Base-by-base conservation (phyloP, 257 asterid genomes). In the Parsonsia alboflavescens region DNA sequence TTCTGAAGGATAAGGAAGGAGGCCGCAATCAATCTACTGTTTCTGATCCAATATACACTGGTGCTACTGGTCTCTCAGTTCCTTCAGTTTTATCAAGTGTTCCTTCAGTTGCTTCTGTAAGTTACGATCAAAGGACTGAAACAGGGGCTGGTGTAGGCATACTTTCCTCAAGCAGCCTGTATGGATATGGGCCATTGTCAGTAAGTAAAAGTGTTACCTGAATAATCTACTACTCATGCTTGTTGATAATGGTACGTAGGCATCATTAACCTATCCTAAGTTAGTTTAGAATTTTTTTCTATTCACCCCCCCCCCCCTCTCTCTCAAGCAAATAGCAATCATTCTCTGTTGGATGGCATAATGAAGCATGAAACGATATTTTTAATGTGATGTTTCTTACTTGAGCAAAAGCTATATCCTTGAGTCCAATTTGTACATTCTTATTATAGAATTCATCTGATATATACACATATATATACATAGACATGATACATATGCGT, bases 121-220 rank as follows among this genome's bases (percentile, higher is more conserved):
- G 85, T 72, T 90, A 88, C 80, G 97, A 92, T 64, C 91, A 76
- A 24, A 89, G 99, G 84, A 75, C 83, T 75, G 97, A 90, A 78
- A 66, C 87, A 48, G 92, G 86, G 66, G 80, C 86, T 78, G 89
- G 91, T 33, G 66, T 88, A 73, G 91, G 89, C 74, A 69, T 92
- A 85, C 86, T 78, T 77, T 79, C 96, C 63, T 89, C 98, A 0
- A 75, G 71, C 61, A 80, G 89, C 77, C 85, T 80, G 63, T 92
- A 92, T 86, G 96, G 96, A 80, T 90, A 89, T 81, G 89, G 86
- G 33, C 81, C 96, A 41, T 68, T 86, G 61, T 63, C 91, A 87
- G 97, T 94, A 89, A 74, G 89, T 59, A 54, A 69, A 50, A 49
- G 24, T 72, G 6, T 68, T 54, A 21, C 63, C 56, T 50, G 8